A percentile compares a stretch with the other conserved stretches of the same genome.
Conservation (phyloP, 306 rosid species). For the Elaeagnus macrophylla region DNA sequence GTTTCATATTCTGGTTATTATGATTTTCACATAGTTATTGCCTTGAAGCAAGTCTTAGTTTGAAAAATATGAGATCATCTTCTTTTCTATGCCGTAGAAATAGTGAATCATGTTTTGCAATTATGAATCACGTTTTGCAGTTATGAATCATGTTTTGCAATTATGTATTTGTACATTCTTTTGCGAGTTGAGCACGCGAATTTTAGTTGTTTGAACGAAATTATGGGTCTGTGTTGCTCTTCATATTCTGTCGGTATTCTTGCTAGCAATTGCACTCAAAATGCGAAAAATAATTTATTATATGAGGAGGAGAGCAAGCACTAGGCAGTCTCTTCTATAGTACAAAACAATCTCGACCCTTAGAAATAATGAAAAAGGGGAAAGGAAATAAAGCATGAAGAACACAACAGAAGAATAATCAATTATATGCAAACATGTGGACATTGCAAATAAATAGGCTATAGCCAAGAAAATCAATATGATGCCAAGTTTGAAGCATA, state of each 20-base stretch:
- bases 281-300: slow-evolving; percentile 3
- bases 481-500: slow-evolving; percentile 20
- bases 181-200: too few species aligned
- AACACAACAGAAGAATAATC: not conserved
- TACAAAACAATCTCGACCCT: slow-evolving; percentile 11
- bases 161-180: too few species aligned
- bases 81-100: too few species aligned
- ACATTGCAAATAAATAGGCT: not conserved
- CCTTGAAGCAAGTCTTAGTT: too few species aligned
- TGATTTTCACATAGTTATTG: too few species aligned
- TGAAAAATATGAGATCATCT: too few species aligned
- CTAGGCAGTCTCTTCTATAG: slow-evolving; percentile 2
- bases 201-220: too few species aligned
- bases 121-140: too few species aligned
- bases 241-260: not conserved
- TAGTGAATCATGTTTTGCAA: too few species aligned
- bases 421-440: not conserved
- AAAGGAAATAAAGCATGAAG: not conserved
- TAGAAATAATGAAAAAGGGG: not conserved
- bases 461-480: not conserved
- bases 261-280: not conserved
- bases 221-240: too few species aligned
- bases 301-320: slow-evolving; percentile 5
- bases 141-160: too few species aligned
- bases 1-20: too few species aligned